These are phyloP conservation scores for Atalantia buxifolia DNA, from an alignment of 345 rosid species.

Conservation along the genomic window DNA sequence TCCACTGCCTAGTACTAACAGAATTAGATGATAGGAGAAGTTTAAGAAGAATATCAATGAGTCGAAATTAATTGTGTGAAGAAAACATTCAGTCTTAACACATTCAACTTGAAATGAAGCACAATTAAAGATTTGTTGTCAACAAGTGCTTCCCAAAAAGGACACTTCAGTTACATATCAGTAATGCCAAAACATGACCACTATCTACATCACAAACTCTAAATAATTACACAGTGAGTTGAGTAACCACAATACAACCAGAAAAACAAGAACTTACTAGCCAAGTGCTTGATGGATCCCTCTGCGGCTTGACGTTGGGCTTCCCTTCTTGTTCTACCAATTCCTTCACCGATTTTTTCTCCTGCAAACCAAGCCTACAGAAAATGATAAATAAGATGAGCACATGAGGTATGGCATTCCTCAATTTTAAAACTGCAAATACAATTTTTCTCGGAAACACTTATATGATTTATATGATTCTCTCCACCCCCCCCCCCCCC, in stretches of 20 bases:
- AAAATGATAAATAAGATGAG: constrained; percentile 18
- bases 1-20: neutral
- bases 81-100: neutral
- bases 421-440: neutral
- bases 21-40: neutral
- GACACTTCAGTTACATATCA: neutral
- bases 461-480: neutral
- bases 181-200: neutral
- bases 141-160: neutral
- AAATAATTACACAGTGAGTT: neutral
- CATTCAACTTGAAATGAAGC: neutral
- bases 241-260: neutral
- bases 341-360: constrained; percentile 75
- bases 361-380: constrained; percentile 86
- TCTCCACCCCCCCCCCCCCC: too few relatives aligned
- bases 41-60: neutral
- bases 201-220: neutral
- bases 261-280: constrained; percentile 46
- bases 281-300: constrained; percentile 63
- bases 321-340: constrained; percentile 84
- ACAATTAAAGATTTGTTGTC: neutral
- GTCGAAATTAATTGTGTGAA: neutral
- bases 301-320: constrained; percentile 82
- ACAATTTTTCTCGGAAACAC: neutral
- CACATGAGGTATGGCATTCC: neutral